Percentiles rank a stretch among this genome's conserved stretches.
Conservation (phyloP, 345 rosid species). For the Balakata baccata region DNA sequence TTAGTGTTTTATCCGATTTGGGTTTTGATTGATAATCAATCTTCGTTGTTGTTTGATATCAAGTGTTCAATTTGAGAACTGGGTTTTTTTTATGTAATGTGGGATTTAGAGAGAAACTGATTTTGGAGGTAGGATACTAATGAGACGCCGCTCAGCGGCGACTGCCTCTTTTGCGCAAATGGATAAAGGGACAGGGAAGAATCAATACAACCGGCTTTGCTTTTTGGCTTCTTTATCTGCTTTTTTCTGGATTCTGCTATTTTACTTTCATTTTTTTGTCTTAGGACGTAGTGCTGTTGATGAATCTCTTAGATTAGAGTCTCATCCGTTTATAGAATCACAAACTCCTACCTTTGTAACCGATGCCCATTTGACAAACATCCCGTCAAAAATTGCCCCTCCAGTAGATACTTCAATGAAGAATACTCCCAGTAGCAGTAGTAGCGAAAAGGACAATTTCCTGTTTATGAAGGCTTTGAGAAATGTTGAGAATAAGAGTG, state of each 20-base stretch:
- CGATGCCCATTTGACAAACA: conserved; percentile 9
- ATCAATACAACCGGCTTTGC: conserved; percentile 50
- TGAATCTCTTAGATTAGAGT: conserved; percentile 34
- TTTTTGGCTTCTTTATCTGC: conserved; percentile 48
- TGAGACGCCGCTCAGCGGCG: conserved; percentile 68
- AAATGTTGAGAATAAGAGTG: conserved; percentile 67
- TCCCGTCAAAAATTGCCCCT: conserved; percentile 4
- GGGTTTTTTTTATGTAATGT: conserved; percentile 11
- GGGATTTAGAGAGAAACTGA: not conserved
- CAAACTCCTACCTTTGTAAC: conserved; percentile 27
- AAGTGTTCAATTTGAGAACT: conserved; percentile 14
- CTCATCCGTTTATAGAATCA: conserved; percentile 22
- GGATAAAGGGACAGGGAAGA: conserved; percentile 63
- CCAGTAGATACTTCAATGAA: not conserved
- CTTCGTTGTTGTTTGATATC: not conserved
- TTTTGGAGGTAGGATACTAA: conserved; percentile 20
- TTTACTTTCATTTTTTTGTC: conserved; percentile 67
- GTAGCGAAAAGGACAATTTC: conserved; percentile 27
- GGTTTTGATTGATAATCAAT: not conserved
- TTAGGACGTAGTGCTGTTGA: conserved; percentile 36
- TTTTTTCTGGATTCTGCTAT: conserved; percentile 59
- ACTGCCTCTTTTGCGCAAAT: conserved; percentile 37
- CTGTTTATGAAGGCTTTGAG: conserved; percentile 66
- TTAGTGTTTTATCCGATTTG: not conserved
- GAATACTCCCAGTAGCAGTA: not conserved